Percentiles rank a stretch among this genome's conserved stretches.
These are phyloP conservation scores for Aegilops tauschii DNA, from an alignment of 176 grass and related monocot genomes.

Conservation along the genomic window DNA sequence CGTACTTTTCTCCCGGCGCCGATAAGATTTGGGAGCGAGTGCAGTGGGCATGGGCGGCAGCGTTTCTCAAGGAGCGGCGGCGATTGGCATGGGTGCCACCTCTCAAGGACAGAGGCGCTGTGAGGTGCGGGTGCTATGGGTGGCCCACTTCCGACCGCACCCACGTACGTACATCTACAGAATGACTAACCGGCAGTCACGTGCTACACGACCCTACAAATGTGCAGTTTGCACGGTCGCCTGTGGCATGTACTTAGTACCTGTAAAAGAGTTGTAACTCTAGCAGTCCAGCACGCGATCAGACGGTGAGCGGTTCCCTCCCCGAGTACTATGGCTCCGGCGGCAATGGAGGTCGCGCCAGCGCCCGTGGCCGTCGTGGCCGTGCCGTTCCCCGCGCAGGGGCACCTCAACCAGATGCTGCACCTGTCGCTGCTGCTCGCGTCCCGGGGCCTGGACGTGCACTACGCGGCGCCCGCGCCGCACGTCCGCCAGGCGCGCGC, in stretches of 20 bases:
- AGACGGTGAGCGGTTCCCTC: too few relatives aligned
- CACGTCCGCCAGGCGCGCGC: slow-evolving; percentile 22
- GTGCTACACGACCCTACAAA: not conserved
- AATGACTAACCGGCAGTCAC: too few relatives aligned
- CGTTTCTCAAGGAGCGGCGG: too few relatives aligned
- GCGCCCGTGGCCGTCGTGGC: slow-evolving; percentile 23
- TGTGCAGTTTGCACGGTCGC: not conserved
- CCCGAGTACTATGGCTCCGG: not conserved
- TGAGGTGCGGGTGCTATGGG: too few relatives aligned
- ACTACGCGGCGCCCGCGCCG: slow-evolving; percentile 29
- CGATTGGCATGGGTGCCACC: too few relatives aligned
- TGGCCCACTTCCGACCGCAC: too few relatives aligned
- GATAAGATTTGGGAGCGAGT: too few relatives aligned
- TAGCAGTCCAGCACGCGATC: not conserved
- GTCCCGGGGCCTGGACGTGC: slow-evolving; percentile 28
- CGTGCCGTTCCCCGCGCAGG: slow-evolving; percentile 35
- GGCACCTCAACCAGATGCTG: slow-evolving; percentile 47
- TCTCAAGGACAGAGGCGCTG: too few relatives aligned
- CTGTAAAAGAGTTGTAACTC: not conserved
- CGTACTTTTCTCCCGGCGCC: too few relatives aligned
- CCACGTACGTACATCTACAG: too few relatives aligned
- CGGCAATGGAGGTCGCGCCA: not conserved
- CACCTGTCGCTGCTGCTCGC: slow-evolving; percentile 36
- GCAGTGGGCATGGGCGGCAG: too few relatives aligned
- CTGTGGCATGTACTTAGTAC: not conserved